Conservation (phyloP, 495 filamentous ascomycete genomes). For the Neurospora sp. region DNA sequence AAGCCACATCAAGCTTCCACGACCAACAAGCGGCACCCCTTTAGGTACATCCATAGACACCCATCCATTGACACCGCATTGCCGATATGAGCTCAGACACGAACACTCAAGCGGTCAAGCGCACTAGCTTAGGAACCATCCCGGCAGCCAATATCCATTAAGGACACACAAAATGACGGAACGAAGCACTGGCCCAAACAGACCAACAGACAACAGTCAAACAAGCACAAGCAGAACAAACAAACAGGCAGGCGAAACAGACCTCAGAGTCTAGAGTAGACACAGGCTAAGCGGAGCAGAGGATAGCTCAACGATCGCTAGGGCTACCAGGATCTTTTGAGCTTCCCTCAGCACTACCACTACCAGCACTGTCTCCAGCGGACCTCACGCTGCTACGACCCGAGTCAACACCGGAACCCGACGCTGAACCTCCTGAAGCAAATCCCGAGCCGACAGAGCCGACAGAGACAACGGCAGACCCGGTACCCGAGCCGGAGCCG, state of each 20-base stretch:
- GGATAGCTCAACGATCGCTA: conserved; percentile 4
- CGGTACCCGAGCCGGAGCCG: conserved; percentile 16
- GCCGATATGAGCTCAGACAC: neutral
- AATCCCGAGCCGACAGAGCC: conserved; percentile 15
- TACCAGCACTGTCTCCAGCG: conserved; percentile 18
- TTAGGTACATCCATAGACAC: neutral
- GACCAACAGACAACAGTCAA: neutral
- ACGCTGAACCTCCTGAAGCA: conserved; percentile 14
- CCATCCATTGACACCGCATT: neutral
- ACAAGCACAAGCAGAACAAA: neutral
- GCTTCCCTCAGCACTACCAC: conserved; percentile 11
- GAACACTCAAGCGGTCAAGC: neutral
- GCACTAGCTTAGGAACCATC: neutral
- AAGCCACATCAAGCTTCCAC: neutral
- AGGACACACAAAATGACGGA: neutral
- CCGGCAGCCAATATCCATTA: neutral
- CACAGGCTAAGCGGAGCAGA: neutral
- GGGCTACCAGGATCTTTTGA: conserved; percentile 20
- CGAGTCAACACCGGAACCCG: conserved; percentile 16
- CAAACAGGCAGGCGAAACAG: neutral
- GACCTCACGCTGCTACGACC: conserved; percentile 28
- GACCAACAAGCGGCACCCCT: neutral
- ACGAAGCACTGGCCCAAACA: neutral
- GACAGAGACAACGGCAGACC: conserved; percentile 14
- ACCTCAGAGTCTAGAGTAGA: neutral